Evolutionary conservation across 2,329 filamentous ascomycete genomes (phyloP).

Genomic region (Ampelomyces quisqualis): DNA sequence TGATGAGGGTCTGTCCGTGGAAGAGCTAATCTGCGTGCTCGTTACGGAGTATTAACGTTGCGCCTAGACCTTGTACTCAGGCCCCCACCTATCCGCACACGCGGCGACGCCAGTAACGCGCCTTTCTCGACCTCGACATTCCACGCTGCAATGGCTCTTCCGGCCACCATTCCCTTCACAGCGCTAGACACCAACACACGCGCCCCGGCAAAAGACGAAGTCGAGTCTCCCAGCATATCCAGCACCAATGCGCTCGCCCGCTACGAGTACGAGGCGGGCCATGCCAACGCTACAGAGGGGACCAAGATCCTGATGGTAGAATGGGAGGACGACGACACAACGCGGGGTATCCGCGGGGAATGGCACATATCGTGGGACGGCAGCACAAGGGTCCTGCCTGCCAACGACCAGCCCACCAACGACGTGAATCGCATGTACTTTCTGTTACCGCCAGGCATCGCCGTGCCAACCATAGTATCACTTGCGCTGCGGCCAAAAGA

Average conservation of each 20-base stretch:
- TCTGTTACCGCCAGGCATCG: slow-evolving; percentile 69
- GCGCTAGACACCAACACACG: slow-evolving; percentile 46
- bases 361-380: slow-evolving; percentile 86
- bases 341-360: slow-evolving; percentile 50
- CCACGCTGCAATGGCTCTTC: slow-evolving; percentile 37
- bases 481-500: slow-evolving; percentile 57
- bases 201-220: slow-evolving; percentile 40
- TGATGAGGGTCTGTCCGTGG: too few species aligned
- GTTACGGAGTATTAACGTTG: slow-evolving; percentile 35
- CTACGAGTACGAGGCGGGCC: slow-evolving; percentile 81
- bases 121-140: slow-evolving; percentile 22
- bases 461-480: slow-evolving; percentile 70
- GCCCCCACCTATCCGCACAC: slow-evolving; percentile 37
- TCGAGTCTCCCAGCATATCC: slow-evolving; percentile 51
- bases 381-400: slow-evolving; percentile 70
- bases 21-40: slow-evolving; percentile 32
- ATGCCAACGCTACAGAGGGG: slow-evolving; percentile 66
- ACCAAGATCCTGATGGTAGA: slow-evolving; percentile 94
- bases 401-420: slow-evolving; percentile 57
- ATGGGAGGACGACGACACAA: slow-evolving; percentile 68
- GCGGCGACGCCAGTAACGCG: slow-evolving; percentile 32
- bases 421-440: slow-evolving; percentile 71
- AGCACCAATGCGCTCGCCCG: slow-evolving; percentile 67
- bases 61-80: slow-evolving; percentile 29
- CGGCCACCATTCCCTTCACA: slow-evolving; percentile 42